Evolutionary conservation across 768 basidiomycete species (phyloP).

Genomic region (Candolleomyces efflorescens): DNA sequence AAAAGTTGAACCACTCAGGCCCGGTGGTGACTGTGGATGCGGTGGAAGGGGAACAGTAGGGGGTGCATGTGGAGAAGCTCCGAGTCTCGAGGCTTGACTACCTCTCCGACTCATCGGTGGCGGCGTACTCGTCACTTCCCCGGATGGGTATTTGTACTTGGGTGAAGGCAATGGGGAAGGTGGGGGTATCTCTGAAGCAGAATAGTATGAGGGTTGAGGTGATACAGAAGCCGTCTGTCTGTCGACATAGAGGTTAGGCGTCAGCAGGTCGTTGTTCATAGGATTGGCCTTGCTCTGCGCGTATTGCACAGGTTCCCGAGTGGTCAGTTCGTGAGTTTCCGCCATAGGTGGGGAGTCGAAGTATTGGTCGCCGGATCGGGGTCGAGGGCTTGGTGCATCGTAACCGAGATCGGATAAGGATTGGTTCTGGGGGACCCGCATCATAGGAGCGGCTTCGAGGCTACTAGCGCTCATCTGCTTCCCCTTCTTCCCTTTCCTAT

Average conservation of each 20-base stretch:
- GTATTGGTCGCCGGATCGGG: constrained; percentile 37
- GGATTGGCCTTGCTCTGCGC: constrained; percentile 14
- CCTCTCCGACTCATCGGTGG: constrained; percentile 39
- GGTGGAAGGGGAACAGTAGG: constrained; percentile 22
- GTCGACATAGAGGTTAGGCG: constrained; percentile 20
- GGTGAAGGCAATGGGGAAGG: constrained; percentile 58
- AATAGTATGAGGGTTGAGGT: constrained; percentile 62
- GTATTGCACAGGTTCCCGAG: constrained; percentile 19
- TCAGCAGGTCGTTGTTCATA: constrained; percentile 20
- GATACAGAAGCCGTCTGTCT: constrained; percentile 23
- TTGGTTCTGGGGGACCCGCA: constrained; percentile 55
- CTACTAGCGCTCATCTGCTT: constrained; percentile 27
- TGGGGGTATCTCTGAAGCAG: constrained; percentile 58
- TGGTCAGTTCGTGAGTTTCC: constrained; percentile 24
- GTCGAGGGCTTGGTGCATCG: constrained; percentile 41
- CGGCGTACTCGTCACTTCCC: constrained; percentile 41
- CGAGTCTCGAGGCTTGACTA: constrained; percentile 27
- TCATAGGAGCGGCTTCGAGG: constrained; percentile 70
- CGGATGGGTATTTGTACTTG: constrained; percentile 40
- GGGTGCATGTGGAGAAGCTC: constrained; percentile 17
- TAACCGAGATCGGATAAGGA: constrained; percentile 67
- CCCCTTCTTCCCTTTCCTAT: constrained; percentile 48
- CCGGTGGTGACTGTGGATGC: constrained; percentile 15
- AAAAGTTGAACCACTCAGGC: not conserved
- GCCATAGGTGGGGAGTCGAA: constrained; percentile 41